Percentiles rank a stretch among this genome's conserved stretches.
phyloP scores from a whole-genome alignment of 2,329 filamentous ascomycete species.

The Aspergillus sp. region DNA sequence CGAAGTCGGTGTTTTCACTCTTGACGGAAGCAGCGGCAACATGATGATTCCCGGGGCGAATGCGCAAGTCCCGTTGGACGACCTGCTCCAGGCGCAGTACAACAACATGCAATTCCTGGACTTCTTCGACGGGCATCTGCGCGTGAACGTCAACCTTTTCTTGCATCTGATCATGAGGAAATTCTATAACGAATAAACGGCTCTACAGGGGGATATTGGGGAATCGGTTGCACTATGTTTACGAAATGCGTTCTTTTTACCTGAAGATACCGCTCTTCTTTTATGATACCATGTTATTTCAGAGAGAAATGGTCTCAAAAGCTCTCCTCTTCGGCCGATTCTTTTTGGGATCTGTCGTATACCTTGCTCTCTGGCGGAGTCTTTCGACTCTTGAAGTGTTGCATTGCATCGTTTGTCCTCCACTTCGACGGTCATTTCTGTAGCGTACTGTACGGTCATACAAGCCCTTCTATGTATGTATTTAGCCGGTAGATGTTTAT shows the following conservation, averaged over 20 bases:
- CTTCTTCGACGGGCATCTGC: conserved; percentile 76
- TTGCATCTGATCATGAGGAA: conserved; percentile 98
- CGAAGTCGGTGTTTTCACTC: conserved; percentile 83
- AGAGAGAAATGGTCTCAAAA: conserved; percentile 3
- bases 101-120: conserved; percentile 95
- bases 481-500: conserved; percentile 10
- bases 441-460: too few relatives aligned
- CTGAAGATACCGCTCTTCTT: conserved; percentile 6
- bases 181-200: conserved; percentile 60
- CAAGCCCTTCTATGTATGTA: conserved; percentile 15
- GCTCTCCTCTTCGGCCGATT: neutral
- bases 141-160: conserved; percentile 92
- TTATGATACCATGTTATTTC: neutral
- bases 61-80: conserved; percentile 80
- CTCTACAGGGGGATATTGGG: conserved; percentile 1
- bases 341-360: neutral
- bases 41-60: conserved; percentile 95
- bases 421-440: too few relatives aligned
- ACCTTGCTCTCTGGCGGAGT: neutral
- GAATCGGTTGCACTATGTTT: neutral
- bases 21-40: conserved; percentile 82
- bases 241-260: conserved; percentile 1
- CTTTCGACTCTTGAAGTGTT: conserved; percentile 1
- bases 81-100: conserved; percentile 91
- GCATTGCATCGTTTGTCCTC: neutral